A percentile compares a stretch with the other conserved stretches of the same genome.
Evolutionary conservation across 495 filamentous ascomycete species (phyloP).

Genomic region (Neurospora sublineolata): DNA sequence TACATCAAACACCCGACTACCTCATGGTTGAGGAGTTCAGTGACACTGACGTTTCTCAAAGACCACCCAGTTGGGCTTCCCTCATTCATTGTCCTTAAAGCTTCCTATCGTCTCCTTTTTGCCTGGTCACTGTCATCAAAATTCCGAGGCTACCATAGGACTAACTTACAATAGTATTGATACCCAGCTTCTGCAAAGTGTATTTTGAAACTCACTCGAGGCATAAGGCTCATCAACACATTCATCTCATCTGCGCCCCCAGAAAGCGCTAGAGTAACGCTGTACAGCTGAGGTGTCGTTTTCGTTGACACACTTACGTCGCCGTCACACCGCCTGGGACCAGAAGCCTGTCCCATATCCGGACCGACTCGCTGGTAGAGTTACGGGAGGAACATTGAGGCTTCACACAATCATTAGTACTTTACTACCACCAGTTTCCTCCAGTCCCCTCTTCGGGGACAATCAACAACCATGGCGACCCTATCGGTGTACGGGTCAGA

Average conservation of each 20-base stretch:
- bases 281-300: neutral
- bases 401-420: neutral
- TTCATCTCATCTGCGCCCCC: neutral
- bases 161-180: neutral
- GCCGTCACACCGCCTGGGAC: neutral
- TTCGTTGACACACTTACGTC: neutral
- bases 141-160: neutral
- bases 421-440: neutral
- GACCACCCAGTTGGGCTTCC: neutral
- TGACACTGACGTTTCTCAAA: neutral
- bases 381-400: neutral
- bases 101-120: neutral
- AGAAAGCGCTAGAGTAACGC: neutral
- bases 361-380: neutral
- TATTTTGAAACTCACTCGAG: neutral
- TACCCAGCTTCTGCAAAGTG: neutral
- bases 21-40: neutral
- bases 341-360: neutral
- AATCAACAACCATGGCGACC: slow-evolving; percentile 24
- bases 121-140: neutral
- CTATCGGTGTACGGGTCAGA: slow-evolving; percentile 30
- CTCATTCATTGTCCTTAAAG: neutral
- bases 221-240: neutral
- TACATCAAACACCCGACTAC: neutral
- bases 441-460: neutral